Evolutionary conservation across 179 eudicot genomes (phyloP), one percentile per base, ranked within the genome.

Genomic region (Nepenthes alata): DNA sequence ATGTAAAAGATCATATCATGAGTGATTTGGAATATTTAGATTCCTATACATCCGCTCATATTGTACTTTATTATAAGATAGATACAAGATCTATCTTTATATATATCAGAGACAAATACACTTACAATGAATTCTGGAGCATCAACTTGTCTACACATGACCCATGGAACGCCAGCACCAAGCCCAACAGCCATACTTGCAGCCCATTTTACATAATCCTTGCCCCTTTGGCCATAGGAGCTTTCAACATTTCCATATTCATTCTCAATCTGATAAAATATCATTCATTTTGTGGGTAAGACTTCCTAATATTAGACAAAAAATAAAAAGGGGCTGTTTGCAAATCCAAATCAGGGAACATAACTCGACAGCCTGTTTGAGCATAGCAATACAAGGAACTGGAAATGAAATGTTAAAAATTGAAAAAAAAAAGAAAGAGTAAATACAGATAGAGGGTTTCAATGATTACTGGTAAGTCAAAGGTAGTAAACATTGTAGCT

Each of bases 111-210:
- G 25, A 25, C 25, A 25, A 25, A 25, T 7, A 41, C 6, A 68
- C 63, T 78, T 85, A 90, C 99, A 64, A 90, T 81, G 65, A 63
- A 66, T 64, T 82, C 91, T 62, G 99, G 99, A 70, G 99, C 99
- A 78, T 90, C 97, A 38, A 72, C 64, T 89, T 93, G 98, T 74
- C 77, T 81, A 87, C 98, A 93, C 98, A 93, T 93, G 59, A 93
- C 86, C 98, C 98, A 93, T 67, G 98, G 98, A 72, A 93, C 98
- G 74, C 98, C 95, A 72, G 96, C 93, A 70, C 73, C 83, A 59
- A 93, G 98, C 47, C 79, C 86, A 68, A 70, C 63, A 68, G 98
- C 98, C 96, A 93, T 93, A 61, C 80, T 70, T 58, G 96, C 95
- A 60, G 98, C 98, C 98, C 98, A 93, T 61, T 77, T 73, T 61